Evolutionary conservation across 2,329 filamentous ascomycete genomes (phyloP), one percentile per base, ranked within the genome.

Genomic region (Neofusicoccum parvum): DNA sequence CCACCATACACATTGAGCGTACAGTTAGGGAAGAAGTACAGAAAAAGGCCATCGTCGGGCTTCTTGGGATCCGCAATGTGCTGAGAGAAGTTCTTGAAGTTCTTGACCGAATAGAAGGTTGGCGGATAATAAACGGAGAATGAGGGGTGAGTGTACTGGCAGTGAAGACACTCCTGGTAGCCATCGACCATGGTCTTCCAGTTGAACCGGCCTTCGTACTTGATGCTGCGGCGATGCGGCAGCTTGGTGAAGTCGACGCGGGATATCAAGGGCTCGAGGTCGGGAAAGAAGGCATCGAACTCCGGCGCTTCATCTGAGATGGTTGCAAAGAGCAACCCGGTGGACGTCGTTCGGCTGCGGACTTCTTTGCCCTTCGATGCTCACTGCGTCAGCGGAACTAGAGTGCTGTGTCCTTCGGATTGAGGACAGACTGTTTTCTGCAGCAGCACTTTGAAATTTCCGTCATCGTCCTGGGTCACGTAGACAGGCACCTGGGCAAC

Each of bases 121-220:
- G 84, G 83, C 5, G 83, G 83, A 64, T 87, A 87, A 67, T 79
- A 81, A 65, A 84, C 77, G 20, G 81, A 82, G 72, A 87, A 87
- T 5, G 82, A 82, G 0, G 83, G 84, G 67, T 87, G 85, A 0
- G 85, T 86, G 72, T 86, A 87, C 70, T 84, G 81, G 74, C 84
- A 86, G 71, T 86, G 84, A 20, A 87, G 78, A 67, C 85, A 87
- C 73, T 87, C 85, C 72, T 86, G 84, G 67, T 85, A 86, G 7
- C 84, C 84, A 66, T 86, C 84, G 27, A 86, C 83, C 83, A 86
- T 86, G 0, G 84, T 86, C 70, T 86, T 86, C 84, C 84, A 86
- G 71, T 87, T 87, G 76, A 87, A 86, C 0, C 79, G 78, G 3
- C 85, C 85, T 59, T 83, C 79, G 64, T 87, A 87, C n/a, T 79